A percentile compares a stretch with the other conserved stretches of the same genome.
Evolutionary conservation across 306 rosid species (phyloP).

Genomic region (Alnus rubra): DNA sequence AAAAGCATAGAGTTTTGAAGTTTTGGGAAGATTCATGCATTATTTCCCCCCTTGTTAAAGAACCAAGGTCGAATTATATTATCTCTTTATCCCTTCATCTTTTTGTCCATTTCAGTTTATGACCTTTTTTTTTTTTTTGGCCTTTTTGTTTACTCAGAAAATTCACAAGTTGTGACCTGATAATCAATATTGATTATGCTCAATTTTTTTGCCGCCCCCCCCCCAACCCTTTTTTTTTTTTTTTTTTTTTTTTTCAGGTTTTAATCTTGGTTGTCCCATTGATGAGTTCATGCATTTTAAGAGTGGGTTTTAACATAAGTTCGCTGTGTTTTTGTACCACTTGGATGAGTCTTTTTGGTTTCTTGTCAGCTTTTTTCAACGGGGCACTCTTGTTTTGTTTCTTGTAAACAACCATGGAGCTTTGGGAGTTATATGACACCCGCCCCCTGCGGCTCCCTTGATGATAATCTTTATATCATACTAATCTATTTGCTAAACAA

Average conservation of each 20-base stretch:
- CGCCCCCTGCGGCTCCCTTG: background rate
- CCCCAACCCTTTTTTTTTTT: background rate
- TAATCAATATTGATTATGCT: background rate
- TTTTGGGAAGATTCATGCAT: background rate
- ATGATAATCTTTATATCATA: background rate
- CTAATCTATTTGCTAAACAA: background rate
- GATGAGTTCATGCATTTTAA: background rate
- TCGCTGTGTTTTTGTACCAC: background rate
- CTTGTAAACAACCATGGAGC: too few species aligned
- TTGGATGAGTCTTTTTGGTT: background rate
- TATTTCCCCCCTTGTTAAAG: background rate
- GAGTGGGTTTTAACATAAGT: background rate
- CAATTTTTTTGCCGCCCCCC: too few species aligned
- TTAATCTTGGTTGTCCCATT: background rate
- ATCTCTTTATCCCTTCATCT: background rate
- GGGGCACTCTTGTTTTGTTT: background rate
- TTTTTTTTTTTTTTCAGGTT: background rate
- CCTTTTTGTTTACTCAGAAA: background rate
- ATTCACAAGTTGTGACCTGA: background rate
- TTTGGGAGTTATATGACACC: too few species aligned
- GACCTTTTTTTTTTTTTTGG: background rate
- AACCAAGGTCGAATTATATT: slow-evolving; percentile 2
- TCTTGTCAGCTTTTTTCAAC: background rate
- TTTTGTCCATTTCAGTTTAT: background rate
- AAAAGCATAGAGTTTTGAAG: background rate